Evolutionary conservation across 208 protist species (phyloP).

Genomic region (Endotrypanum monterogeii): DNA sequence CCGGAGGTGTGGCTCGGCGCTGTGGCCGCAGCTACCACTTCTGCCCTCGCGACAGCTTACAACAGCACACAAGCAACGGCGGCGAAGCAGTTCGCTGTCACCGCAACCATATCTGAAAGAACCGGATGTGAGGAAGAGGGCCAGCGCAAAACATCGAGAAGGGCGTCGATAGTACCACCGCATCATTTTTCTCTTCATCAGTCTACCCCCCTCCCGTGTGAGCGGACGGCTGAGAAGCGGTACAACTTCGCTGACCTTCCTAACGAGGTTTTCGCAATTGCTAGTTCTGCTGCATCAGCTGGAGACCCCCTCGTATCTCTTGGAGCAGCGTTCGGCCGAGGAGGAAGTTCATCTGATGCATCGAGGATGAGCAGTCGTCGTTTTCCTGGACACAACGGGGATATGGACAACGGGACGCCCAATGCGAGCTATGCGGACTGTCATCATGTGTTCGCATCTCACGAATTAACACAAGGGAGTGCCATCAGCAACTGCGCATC

Average conservation of each 20-base stretch:
- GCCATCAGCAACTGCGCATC: neutral
- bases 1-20: slow-evolving; percentile 30
- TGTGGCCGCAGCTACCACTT: slow-evolving; percentile 11
- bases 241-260: neutral
- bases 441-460: neutral
- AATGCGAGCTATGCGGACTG: neutral
- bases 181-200: neutral
- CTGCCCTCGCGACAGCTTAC: neutral
- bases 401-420: neutral
- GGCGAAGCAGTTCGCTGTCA: neutral
- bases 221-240: neutral
- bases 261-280: neutral
- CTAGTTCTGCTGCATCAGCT: neutral
- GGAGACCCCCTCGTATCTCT: neutral
- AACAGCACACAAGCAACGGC: neutral
- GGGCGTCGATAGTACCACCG: neutral
- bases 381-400: too few species aligned
- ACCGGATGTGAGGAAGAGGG: neutral
- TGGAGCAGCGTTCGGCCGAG: neutral
- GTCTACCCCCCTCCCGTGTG: neutral
- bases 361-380: neutral
- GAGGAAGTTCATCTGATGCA: neutral
- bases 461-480: neutral
- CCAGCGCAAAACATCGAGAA: neutral
- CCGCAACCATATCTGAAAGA: neutral